phyloP scores from a whole-genome alignment of 164 flowering plant genomes.

The Aristolochia contorta region DNA sequence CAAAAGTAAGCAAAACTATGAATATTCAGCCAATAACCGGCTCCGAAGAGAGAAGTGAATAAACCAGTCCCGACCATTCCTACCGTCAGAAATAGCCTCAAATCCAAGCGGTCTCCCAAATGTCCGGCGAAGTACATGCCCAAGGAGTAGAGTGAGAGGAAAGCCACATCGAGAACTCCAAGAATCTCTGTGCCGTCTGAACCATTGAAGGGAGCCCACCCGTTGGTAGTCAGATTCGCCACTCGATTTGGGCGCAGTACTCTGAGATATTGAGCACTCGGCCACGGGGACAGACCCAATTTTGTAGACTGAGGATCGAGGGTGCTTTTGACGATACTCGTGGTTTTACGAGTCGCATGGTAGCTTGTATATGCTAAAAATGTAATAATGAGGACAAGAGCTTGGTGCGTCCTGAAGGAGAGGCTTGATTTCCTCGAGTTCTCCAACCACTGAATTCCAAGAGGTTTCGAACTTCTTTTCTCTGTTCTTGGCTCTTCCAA shows the following conservation, averaged over 20 bases:
- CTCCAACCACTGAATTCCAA: slow-evolving; percentile 46
- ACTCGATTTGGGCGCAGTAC: slow-evolving; percentile 6
- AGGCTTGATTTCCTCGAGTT: slow-evolving; percentile 20
- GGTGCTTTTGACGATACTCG: slow-evolving; percentile 73
- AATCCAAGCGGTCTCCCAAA: slow-evolving; percentile 68
- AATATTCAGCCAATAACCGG: slow-evolving; percentile 73
- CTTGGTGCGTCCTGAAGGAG: slow-evolving; percentile 61
- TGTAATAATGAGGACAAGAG: slow-evolving; percentile 62
- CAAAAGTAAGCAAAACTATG: slow-evolving; percentile 64
- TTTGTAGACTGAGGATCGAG: slow-evolving; percentile 65
- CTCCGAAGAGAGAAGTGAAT: slow-evolving; percentile 70
- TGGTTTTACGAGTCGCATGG: slow-evolving; percentile 78
- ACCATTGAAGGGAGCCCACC: slow-evolving; percentile 91
- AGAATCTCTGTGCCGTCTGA: slow-evolving; percentile 64
- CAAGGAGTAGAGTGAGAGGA: slow-evolving; percentile 54
- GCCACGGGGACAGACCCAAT: slow-evolving; percentile 20
- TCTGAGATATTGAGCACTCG: slow-evolving; percentile 11
- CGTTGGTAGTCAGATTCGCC: slow-evolving; percentile 19
- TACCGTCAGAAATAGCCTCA: slow-evolving; percentile 59
- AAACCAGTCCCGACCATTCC: slow-evolving; percentile 94
- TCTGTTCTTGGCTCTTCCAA: slow-evolving; percentile 11
- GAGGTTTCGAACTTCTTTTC: slow-evolving; percentile 34
- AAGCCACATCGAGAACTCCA: slow-evolving; percentile 79
- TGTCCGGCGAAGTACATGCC: slow-evolving; percentile 93
- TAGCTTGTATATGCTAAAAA: slow-evolving; percentile 73